phyloP scores from a whole-genome alignment of 306 rosid species.

The Carpinus viminea region DNA sequence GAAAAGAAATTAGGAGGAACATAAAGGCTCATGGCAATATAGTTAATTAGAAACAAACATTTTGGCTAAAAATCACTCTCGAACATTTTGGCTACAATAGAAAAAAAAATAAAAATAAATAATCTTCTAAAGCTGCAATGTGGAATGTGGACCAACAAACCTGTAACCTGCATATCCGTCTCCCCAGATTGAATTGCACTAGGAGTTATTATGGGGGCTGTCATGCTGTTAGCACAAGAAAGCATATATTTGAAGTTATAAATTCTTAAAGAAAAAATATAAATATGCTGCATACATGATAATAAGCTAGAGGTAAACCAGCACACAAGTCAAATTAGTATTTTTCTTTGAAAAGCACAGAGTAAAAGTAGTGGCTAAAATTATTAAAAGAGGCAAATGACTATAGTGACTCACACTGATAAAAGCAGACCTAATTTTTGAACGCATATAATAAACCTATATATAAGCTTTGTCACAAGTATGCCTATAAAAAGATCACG shows the following conservation, averaged over 20 bases:
- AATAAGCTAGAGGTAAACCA: constrained; percentile 4
- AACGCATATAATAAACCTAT: neutral
- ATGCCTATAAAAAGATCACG: neutral
- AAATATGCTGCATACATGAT: neutral
- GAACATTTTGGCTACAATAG: neutral
- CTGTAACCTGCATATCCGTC: constrained; percentile 75
- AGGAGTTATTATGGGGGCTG: constrained; percentile 87
- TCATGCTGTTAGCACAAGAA: constrained; percentile 62
- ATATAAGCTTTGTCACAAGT: neutral
- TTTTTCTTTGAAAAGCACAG: neutral
- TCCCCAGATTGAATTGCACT: constrained; percentile 79
- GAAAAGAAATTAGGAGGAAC: neutral
- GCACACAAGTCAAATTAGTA: neutral
- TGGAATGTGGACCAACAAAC: constrained; percentile 41
- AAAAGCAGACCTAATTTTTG: neutral
- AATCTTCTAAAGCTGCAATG: constrained; percentile 13
- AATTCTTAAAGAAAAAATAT: constrained; percentile 1
- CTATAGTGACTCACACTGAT: neutral
- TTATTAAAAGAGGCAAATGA: neutral
- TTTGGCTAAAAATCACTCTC: neutral
- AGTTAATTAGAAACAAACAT: neutral
- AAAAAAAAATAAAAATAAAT: neutral
- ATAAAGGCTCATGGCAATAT: neutral
- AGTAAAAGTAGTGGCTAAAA: neutral
- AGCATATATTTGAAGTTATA: constrained; percentile 19